Conservation (phyloP, 768 basidiomycete species). For the Boletus sp. region DNA sequence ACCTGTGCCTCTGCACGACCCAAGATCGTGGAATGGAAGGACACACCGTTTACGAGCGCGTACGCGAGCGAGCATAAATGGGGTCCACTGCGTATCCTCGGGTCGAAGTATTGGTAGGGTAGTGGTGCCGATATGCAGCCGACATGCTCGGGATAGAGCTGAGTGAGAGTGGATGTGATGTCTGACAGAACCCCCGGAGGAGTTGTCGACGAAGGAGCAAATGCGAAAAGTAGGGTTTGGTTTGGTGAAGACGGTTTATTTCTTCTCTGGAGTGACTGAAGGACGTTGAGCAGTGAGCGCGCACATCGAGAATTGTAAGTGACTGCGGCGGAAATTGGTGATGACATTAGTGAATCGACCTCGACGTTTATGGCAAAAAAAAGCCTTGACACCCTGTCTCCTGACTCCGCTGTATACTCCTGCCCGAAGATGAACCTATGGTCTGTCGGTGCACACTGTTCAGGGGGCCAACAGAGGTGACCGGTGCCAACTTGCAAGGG, state of each 20-base stretch:
- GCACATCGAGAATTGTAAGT: constrained; percentile 19
- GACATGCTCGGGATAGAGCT: constrained; percentile 40
- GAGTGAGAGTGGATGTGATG: constrained; percentile 39
- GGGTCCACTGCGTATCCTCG: constrained; percentile 13
- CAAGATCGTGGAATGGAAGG: constrained; percentile 63
- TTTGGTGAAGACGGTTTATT: background rate
- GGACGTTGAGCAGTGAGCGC: constrained; percentile 13
- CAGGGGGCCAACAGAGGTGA: background rate
- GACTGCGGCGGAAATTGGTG: constrained; percentile 12
- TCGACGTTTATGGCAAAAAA: background rate
- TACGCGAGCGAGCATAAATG: constrained; percentile 61
- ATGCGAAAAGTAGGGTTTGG: constrained; percentile 21
- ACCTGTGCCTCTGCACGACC: constrained; percentile 60
- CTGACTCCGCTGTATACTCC: background rate
- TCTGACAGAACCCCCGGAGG: constrained; percentile 31
- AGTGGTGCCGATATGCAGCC: constrained; percentile 64
- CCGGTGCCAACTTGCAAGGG: too few species aligned
- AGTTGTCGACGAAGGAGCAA: constrained; percentile 25
- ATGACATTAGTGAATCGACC: constrained; percentile 6
- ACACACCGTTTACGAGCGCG: constrained; percentile 37
- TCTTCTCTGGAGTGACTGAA: constrained; percentile 6
- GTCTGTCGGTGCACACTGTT: background rate
- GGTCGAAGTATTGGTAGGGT: constrained; percentile 18
- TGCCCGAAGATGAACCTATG: background rate
- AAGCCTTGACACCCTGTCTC: background rate